Evolutionary conservation across 2,329 filamentous ascomycete genomes (phyloP).

Genomic region (Nothopassalora personata): DNA sequence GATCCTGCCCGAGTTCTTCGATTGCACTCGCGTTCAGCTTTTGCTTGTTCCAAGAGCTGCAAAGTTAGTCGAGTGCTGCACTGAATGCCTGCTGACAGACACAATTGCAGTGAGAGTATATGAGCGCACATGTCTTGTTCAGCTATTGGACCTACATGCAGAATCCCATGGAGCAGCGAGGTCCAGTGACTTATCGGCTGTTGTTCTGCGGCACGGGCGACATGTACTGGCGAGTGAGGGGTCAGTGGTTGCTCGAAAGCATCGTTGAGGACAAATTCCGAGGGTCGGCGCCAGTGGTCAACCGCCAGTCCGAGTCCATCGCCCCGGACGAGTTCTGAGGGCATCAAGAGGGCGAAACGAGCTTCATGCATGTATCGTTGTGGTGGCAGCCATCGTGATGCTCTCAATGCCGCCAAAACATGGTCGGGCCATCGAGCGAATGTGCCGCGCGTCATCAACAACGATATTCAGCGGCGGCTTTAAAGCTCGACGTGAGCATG

Average conservation of each 20-base stretch:
- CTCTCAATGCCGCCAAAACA: neutral
- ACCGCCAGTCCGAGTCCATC: neutral
- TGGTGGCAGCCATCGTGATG: neutral
- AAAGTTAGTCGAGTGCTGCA: neutral
- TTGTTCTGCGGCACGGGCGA: neutral
- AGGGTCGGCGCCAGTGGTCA: neutral
- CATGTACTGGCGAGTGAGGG: neutral
- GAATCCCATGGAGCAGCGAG: neutral
- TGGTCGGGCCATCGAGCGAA: too few species aligned
- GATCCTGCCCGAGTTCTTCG: neutral
- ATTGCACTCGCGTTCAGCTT: neutral
- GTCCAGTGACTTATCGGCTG: neutral
- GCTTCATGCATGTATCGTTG: neutral
- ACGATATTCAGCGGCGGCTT: neutral
- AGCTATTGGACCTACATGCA: neutral
- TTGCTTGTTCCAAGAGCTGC: neutral
- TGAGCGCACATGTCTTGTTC: neutral
- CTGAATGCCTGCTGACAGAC: neutral
- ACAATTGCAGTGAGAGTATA: neutral
- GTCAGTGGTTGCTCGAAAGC: neutral
- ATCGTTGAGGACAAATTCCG: neutral
- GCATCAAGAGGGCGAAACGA: neutral
- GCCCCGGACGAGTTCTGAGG: neutral
- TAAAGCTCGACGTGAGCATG: neutral
- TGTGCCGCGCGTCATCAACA: too few species aligned